Percentiles rank a stretch among this genome's conserved stretches.
These are phyloP conservation scores for Nicotiana knightiana DNA, from an alignment of 257 asterid species.

Conservation along the genomic window DNA sequence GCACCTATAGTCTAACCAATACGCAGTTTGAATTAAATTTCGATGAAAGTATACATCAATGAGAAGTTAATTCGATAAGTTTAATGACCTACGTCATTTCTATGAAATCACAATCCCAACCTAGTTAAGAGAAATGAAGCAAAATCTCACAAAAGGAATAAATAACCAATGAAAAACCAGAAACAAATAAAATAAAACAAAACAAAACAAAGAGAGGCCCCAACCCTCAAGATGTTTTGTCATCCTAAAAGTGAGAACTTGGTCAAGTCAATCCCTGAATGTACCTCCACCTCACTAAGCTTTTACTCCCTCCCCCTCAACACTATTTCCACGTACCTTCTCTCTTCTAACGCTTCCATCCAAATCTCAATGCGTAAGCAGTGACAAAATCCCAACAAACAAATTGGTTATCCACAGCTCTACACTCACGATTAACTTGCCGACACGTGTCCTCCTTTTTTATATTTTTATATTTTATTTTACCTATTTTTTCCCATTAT, in stretches of 20 bases:
- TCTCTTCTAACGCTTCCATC: slow-evolving; percentile 20
- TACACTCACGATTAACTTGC: neutral
- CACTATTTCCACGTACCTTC: slow-evolving; percentile 21
- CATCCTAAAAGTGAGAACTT: neutral
- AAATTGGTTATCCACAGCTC: slow-evolving; percentile 3
- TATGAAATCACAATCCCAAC: too few species aligned
- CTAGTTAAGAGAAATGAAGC: too few species aligned
- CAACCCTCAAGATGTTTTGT: neutral
- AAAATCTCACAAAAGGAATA: too few species aligned
- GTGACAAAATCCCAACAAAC: slow-evolving; percentile 26
- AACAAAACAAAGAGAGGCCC: neutral
- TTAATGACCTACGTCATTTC: too few species aligned
- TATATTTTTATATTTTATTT: neutral
- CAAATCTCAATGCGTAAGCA: slow-evolving; percentile 40
- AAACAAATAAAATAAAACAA: too few species aligned
- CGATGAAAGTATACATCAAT: too few species aligned
- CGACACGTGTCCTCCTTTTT: slow-evolving; percentile 17
- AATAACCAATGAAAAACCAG: too few species aligned
- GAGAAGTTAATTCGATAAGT: too few species aligned
- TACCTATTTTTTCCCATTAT: neutral
- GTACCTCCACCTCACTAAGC: neutral
- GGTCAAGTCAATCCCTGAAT: neutral
- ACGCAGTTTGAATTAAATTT: too few species aligned
- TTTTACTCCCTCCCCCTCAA: neutral
- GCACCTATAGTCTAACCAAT: too few species aligned